Evolutionary conservation across 2,329 filamentous ascomycete species (phyloP).

Genomic region (Scedosporium aurantiacum): DNA sequence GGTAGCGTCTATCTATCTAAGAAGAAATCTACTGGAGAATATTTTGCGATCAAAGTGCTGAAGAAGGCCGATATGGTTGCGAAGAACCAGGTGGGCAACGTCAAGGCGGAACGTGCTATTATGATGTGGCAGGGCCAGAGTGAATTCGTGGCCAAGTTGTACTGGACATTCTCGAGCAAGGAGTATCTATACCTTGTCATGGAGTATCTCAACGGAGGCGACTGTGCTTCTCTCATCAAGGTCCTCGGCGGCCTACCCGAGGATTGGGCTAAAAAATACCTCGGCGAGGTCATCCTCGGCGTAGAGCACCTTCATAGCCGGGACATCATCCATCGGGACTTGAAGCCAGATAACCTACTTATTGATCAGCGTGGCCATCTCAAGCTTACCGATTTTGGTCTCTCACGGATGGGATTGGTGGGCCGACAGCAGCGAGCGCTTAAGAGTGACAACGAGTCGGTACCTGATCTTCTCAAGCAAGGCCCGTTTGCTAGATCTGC

Average conservation of each 20-base stretch:
- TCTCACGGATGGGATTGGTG: conserved; percentile 94
- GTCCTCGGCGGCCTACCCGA: conserved; percentile 83
- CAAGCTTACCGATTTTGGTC: conserved; percentile 93
- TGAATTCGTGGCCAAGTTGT: conserved; percentile 96
- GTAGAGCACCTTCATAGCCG: conserved; percentile 91
- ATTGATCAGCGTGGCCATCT: conserved; percentile 96
- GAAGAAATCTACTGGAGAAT: conserved; percentile 96
- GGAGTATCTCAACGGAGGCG: conserved; percentile 96
- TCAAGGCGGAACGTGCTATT: conserved; percentile 95
- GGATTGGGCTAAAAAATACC: conserved; percentile 96
- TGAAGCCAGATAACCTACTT: conserved; percentile 93
- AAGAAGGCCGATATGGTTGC: conserved; percentile 99
- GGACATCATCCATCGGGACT: conserved; percentile 89
- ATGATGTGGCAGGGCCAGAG: conserved; percentile 99
- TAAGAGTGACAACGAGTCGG: conserved; percentile 67
- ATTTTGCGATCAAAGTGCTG: conserved; percentile 95
- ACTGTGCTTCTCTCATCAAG: conserved; percentile 94
- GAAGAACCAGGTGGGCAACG: conserved; percentile 98
- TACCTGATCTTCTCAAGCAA: conserved; percentile 83
- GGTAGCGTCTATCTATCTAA: conserved; percentile 96
- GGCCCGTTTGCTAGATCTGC: conserved; percentile 79
- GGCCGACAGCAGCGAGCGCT: conserved; percentile 91
- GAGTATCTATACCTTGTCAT: conserved; percentile 98
- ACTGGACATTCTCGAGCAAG: conserved; percentile 99
- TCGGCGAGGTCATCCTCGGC: conserved; percentile 92